These are phyloP conservation scores for Solanum rostratum DNA, from an alignment of 257 asterid species.

Conservation along the genomic window DNA sequence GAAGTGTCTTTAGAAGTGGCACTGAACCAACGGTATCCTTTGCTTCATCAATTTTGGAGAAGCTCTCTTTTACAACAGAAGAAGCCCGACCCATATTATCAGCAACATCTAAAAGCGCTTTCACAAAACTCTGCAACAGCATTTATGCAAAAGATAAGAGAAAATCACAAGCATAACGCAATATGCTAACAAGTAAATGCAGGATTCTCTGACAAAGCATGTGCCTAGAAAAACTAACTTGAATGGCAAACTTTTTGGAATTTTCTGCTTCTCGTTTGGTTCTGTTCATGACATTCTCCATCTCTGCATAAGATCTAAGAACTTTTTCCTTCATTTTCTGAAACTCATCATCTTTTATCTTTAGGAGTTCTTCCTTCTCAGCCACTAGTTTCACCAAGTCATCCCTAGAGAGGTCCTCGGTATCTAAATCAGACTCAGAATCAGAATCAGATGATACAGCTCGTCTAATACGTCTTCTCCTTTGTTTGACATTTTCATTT, in stretches of 20 bases:
- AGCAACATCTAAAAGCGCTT: constrained; percentile 64
- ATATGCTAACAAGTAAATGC: neutral
- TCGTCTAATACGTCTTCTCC: constrained; percentile 28
- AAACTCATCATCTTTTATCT: constrained; percentile 43
- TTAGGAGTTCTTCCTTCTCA: constrained; percentile 56
- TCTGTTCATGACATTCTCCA: constrained; percentile 76
- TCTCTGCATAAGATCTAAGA: constrained; percentile 62
- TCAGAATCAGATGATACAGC: constrained; percentile 33
- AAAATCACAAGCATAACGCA: neutral
- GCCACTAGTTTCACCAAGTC: constrained; percentile 62
- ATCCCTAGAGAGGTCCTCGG: constrained; percentile 55
- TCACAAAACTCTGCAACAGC: constrained; percentile 68
- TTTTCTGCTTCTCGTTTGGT: constrained; percentile 76
- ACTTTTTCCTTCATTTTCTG: constrained; percentile 58
- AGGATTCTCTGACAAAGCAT: neutral
- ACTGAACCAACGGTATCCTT: constrained; percentile 60
- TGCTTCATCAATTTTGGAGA: constrained; percentile 52
- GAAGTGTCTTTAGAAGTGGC: constrained; percentile 70
- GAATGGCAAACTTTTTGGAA: constrained; percentile 73
- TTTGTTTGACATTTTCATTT: constrained; percentile 10
- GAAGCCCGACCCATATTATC: constrained; percentile 87
- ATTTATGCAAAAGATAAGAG: neutral
- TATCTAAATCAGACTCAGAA: constrained; percentile 43
- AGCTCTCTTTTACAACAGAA: constrained; percentile 76
- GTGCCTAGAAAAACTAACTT: constrained; percentile 26